Base-by-base conservation (phyloP, 805 yeast genomes). In the Maudiozyma turicensis region DNA sequence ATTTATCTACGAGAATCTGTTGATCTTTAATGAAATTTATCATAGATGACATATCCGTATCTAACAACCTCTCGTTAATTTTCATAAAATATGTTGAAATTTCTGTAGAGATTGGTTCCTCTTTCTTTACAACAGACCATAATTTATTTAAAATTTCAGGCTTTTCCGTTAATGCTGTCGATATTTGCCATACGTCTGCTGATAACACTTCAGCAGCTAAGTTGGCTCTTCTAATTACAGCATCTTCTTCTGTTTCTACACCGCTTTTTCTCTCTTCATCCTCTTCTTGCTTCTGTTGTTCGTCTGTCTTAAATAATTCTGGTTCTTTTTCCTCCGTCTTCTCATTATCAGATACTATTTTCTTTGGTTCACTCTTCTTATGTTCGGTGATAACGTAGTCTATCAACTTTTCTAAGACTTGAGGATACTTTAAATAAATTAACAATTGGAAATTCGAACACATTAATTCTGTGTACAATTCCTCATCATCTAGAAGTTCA, bases 161-260 rank as follows among this genome's bases (percentile, higher is more conserved):
- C 51, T 81, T 78, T 56, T 86, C 90, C 82, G 91, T 82, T 48
- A 93, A 82, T 1, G 95, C 82, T 56, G 90, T 95, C 1, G 96
- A 85, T 38, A 93, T 72, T 2, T 95, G 84, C 96, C 97, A 91
- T 8, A 89, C 90, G 61, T 91, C 98, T 4, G 93, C 87, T 40
- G 91, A 80, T 44, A 93, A 72, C 41, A 93, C 83, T 63, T 93
- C 98, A 1, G 96, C 87, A 6, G 96, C 89, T 57, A 84, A 74
- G 49, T 81, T 82, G 1, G 88, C 81, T 52, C 77, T 62, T 57
- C 74, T 63, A 2, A 64, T 51, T 43, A 67, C 72, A 2, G 55
- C 67, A 46, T 68, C 70, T 43, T 69, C 68, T 33, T 67, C 68
- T 5, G 67, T 65, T 49, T 71, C 74, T 29, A 63, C 70, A 20